Evolutionary conservation across 352 stramenopile genomes (phyloP), one percentile per base, ranked within the genome.

Genomic region (Phytophthora idaei): DNA sequence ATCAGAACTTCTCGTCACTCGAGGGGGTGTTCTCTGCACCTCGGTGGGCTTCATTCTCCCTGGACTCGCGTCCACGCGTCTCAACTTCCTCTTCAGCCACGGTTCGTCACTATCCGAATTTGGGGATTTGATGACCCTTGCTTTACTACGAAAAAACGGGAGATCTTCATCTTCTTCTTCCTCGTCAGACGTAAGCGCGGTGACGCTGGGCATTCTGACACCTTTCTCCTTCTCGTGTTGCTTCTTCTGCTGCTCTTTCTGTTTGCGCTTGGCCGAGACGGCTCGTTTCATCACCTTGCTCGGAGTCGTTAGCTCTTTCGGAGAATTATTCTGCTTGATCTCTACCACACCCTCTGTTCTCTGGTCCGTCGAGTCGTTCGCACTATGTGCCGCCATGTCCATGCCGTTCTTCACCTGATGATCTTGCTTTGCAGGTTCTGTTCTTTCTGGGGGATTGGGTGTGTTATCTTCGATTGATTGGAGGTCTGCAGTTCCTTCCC

Each of bases 51-150:
- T 57, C 25, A 34, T 25, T 10, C 37, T 12, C 37, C 1, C 44
- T n/a, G 46, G n/a, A 39, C 4, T 53, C 21, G n/a, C 14, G 28
- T 66, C 58, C n/a, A 21, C 21, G 21, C 48, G 39, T 53, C 48
- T 57, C 28, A 53, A 11, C 29, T 65, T 65, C 31, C 58, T 12
- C 32, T 53, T 34, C 1, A 65, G n/a, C 58, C 27, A 65, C 9
- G 39, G 28, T n/a, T 65, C 57, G 8, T 52, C 47, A 45, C 14
- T 45, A 28, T 5, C 31, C 8, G 57, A 37, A 14, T 46, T 53
- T 4, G 11, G 6, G 32, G 32, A 37, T 37, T 37, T 37, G 32
- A 37, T 12, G 5, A 37, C 32, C 32, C 32, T 21, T 14, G 8
- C 15, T 25, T 27, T 39, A 54, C 2, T 47, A 9, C 14, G 17